Evolutionary conservation across 2,329 filamentous ascomycete genomes (phyloP).

Genomic region (Trichophyton simii): DNA sequence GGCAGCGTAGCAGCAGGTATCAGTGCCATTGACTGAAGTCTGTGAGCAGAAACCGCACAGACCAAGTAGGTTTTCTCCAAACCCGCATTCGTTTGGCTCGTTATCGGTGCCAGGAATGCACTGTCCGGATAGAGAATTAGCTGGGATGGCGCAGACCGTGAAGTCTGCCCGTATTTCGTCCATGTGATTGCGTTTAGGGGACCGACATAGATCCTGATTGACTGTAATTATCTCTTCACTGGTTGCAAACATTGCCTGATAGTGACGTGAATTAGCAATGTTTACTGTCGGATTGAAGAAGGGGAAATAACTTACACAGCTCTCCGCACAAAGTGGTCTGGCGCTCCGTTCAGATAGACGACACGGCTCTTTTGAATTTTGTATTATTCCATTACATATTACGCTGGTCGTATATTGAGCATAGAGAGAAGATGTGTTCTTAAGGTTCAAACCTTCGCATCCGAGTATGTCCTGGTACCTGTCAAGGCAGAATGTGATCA

Average conservation of each 20-base stretch:
- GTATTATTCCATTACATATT: constrained; percentile 85
- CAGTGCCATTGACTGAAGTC: constrained; percentile 79
- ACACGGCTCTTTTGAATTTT: constrained; percentile 68
- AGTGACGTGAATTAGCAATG: constrained; percentile 12
- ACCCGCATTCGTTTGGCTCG: constrained; percentile 80
- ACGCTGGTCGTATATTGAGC: constrained; percentile 86
- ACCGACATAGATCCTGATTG: constrained; percentile 59
- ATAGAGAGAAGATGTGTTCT: constrained; percentile 70
- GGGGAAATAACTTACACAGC: constrained; percentile 52
- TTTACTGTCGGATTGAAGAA: neutral
- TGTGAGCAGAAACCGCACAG: constrained; percentile 77
- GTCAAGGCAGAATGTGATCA: constrained; percentile 4
- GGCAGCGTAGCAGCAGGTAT: constrained; percentile 84
- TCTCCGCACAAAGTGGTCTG: constrained; percentile 72
- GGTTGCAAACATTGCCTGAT: constrained; percentile 64
- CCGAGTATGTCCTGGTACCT: constrained; percentile 77
- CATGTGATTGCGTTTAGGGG: constrained; percentile 51
- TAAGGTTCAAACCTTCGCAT: constrained; percentile 63
- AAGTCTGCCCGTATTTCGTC: constrained; percentile 83
- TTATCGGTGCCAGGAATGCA: constrained; percentile 71
- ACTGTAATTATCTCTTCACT: constrained; percentile 78
- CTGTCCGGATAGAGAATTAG: constrained; percentile 58
- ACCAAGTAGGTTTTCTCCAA: constrained; percentile 54
- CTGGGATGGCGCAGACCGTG: constrained; percentile 71
- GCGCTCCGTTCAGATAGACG: constrained; percentile 50